Evolutionary conservation across 148 eudicot genomes (phyloP), one percentile per base, ranked within the genome.

Genomic region (Cornus florida): DNA sequence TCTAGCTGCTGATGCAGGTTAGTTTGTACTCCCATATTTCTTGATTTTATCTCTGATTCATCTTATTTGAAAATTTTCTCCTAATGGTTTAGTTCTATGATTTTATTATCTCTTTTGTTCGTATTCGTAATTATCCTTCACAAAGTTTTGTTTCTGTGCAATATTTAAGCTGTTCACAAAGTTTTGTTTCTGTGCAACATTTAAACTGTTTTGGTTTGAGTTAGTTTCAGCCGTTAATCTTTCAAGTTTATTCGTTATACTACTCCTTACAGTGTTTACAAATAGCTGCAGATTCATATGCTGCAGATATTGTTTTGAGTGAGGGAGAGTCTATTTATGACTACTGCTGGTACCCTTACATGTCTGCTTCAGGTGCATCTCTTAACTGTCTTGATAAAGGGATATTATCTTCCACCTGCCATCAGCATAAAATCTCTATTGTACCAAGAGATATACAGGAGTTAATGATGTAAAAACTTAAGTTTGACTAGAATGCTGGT

Each of bases 311-410:
- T 81, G 89, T 88, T 76, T 64, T 93, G 75, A 89, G 76, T 22
- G 99, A 91, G 84, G 99, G 99, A 72, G 99, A 96, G 84, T 83
- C 99, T 69, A 87, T 93, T n/a, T 96, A 96, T 86, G 99, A 96
- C 82, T 93, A 82, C 81, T 93, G 97, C 85, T 96, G 99, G 99
- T 96, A 96, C 77, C 99, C 99, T 1, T 84, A 79, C 87, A 96
- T 96, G 99, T 92, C 96, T 75, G 87, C 92, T 86, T 91, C 98
- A 87, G 97, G 99, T 96, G 76, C 76, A 75, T 75, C 70, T 73
- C 74, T 41, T 46, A 80, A 39, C 46, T 75, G 19, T 24, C 23
- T 73, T 75, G 53, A 67, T 23, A 13, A 59, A 17, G 66, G 31
- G 62, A 6, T 62, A 13, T 22, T 69, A 13, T 80, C 8, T 13